A percentile compares a stretch with the other conserved stretches of the same genome.
phyloP scores from a whole-genome alignment of 129 eudicot species.

The Gnaphalium uliginosum region DNA sequence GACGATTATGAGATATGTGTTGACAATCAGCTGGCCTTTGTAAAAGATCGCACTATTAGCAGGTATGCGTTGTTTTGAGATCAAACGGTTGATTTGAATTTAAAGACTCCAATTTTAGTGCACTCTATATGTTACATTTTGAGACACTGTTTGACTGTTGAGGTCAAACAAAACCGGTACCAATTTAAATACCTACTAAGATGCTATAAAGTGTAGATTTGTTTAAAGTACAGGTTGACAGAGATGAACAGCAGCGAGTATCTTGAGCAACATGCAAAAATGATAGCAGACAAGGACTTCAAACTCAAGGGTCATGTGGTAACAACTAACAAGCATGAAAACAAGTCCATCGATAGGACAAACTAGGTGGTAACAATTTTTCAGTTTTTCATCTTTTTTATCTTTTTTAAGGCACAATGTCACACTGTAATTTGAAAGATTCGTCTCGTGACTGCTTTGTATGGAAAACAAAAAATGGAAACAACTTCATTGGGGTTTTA shows the following conservation, averaged over 20 bases:
- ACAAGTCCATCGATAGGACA: neutral
- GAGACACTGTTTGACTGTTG: neutral
- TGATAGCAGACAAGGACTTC: slow-evolving; percentile 41
- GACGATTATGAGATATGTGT: slow-evolving; percentile 83
- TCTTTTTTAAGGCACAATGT: neutral
- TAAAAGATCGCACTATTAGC: slow-evolving; percentile 92
- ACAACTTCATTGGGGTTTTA: too few relatives aligned
- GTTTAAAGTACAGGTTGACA: slow-evolving; percentile 52
- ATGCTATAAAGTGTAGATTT: slow-evolving; percentile 3
- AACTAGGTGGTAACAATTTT: neutral
- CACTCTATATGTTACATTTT: neutral
- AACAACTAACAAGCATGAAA: slow-evolving; percentile 28
- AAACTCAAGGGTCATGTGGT: slow-evolving; percentile 24
- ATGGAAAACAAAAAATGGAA: neutral
- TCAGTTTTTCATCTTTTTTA: neutral
- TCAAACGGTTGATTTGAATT: neutral
- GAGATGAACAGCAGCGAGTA: slow-evolving; percentile 91
- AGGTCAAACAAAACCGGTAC: neutral
- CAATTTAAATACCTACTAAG: neutral
- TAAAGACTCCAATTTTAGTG: neutral
- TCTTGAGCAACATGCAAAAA: slow-evolving; percentile 66
- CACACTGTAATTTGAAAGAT: neutral
- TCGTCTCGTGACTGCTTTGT: neutral
- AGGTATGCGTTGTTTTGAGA: slow-evolving; percentile 43
- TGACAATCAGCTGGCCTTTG: slow-evolving; percentile 87